phyloP scores from a whole-genome alignment of 2,329 filamentous ascomycete genomes.

The Fusarium falciforme region DNA sequence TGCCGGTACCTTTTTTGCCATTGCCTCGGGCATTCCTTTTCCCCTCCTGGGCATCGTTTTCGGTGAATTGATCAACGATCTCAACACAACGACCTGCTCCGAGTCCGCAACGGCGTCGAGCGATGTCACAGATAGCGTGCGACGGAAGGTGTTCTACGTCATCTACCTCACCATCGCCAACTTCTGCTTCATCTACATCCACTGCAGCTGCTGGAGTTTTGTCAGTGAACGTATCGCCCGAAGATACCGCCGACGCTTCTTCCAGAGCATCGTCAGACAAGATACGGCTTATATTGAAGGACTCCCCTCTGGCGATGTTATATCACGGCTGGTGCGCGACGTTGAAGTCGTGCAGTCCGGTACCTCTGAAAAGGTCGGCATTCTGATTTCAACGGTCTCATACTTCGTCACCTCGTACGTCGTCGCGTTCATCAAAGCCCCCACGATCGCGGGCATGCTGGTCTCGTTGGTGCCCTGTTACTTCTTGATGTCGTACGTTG shows the following conservation, averaged over 20 bases:
- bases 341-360: not conserved
- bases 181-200: conserved; percentile 9
- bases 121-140: not conserved
- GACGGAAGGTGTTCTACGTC: not conserved
- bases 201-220: conserved; percentile 1
- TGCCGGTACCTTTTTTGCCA: not conserved
- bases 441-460: not conserved
- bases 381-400: not conserved
- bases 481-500: conserved; percentile 2
- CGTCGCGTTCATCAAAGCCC: conserved; percentile 4
- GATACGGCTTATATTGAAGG: conserved; percentile 1
- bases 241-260: not conserved
- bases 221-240: not conserved
- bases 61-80: conserved; percentile 4
- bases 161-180: conserved; percentile 6
- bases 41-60: conserved; percentile 7
- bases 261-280: not conserved
- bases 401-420: conserved; percentile 3
- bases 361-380: conserved; percentile 8
- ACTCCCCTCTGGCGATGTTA: not conserved
- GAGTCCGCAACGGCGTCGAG: not conserved
- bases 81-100: conserved; percentile 1
- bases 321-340: conserved; percentile 4
- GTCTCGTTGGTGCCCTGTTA: conserved; percentile 3
- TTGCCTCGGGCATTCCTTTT: conserved; percentile 4